These are phyloP conservation scores for Aspergillus viridinutans DNA, from an alignment of 2,329 filamentous ascomycete genomes.

Conservation along the genomic window DNA sequence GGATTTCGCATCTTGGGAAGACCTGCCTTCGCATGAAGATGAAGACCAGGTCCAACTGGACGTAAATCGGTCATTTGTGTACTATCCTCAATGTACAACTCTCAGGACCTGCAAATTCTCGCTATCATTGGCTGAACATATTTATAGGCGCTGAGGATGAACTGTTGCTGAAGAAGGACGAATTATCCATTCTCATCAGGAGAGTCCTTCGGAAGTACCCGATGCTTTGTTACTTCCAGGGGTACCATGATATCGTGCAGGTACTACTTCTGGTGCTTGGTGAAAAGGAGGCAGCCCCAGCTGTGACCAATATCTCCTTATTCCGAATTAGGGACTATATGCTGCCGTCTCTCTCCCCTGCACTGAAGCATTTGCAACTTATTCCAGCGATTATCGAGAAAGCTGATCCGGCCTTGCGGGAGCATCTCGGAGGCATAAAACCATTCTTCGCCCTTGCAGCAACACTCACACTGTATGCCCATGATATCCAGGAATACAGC, in stretches of 20 bases:
- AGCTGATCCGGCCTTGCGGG: constrained; percentile 67
- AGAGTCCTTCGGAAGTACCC: constrained; percentile 76
- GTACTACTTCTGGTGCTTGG: constrained; percentile 85
- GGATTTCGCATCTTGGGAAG: constrained; percentile 48
- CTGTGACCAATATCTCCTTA: constrained; percentile 76
- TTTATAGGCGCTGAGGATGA: constrained; percentile 64
- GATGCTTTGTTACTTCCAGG: constrained; percentile 92
- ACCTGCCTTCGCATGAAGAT: constrained; percentile 72
- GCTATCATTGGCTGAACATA: constrained; percentile 7
- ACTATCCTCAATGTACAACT: constrained; percentile 75
- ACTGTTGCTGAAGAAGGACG: constrained; percentile 64
- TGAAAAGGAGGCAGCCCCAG: constrained; percentile 53
- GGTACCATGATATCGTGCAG: constrained; percentile 97
- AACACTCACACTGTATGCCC: constrained; percentile 91
- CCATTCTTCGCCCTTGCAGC: constrained; percentile 93
- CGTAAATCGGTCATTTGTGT: constrained; percentile 93
- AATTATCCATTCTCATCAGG: constrained; percentile 76
- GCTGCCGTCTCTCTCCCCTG: constrained; percentile 79
- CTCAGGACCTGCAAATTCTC: constrained; percentile 9
- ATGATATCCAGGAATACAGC: constrained; percentile 85
- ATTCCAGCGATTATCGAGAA: constrained; percentile 74
- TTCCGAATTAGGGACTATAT: constrained; percentile 96
- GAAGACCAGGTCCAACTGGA: constrained; percentile 90
- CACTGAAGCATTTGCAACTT: constrained; percentile 78
- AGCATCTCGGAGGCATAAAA: constrained; percentile 71